These are phyloP conservation scores for Pilaira anomala DNA, from an alignment of 192 early-diverging fungal genomes.

Conservation along the genomic window DNA sequence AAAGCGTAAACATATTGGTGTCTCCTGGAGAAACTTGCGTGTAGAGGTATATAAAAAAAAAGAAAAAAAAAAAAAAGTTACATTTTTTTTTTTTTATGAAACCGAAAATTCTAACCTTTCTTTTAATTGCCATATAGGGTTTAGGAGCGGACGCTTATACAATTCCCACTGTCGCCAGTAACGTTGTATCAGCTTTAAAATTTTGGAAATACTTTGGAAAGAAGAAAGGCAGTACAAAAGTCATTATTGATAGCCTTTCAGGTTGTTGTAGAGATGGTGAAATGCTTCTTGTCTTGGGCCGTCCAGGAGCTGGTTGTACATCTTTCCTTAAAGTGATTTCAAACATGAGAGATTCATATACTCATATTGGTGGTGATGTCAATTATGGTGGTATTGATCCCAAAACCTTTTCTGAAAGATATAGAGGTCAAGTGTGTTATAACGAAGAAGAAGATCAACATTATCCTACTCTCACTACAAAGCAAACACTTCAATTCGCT, in stretches of 20 bases:
- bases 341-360: slow-evolving; percentile 51
- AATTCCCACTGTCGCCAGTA: slow-evolving; percentile 19
- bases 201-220: slow-evolving; percentile 2
- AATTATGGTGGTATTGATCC: slow-evolving; percentile 66
- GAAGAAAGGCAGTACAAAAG: slow-evolving; percentile 25
- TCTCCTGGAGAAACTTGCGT: slow-evolving; percentile 31
- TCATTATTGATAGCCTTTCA: slow-evolving; percentile 54
- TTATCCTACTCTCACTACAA: slow-evolving; percentile 71
- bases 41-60: slow-evolving; percentile 15
- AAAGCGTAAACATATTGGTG: slow-evolving; percentile 33
- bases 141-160: slow-evolving; percentile 30
- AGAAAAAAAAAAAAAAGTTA: background rate
- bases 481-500: slow-evolving; percentile 75
- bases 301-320: slow-evolving; percentile 68
- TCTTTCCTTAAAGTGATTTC: slow-evolving; percentile 59
- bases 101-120: background rate
- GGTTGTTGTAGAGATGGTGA: slow-evolving; percentile 76
- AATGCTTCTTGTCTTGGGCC: slow-evolving; percentile 65
- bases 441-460: slow-evolving; percentile 81
- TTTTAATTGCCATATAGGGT: slow-evolving; percentile 20
- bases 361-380: slow-evolving; percentile 53
- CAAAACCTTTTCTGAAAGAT: slow-evolving; percentile 54
- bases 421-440: slow-evolving; percentile 73
- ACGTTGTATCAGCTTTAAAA: background rate
- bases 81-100: too few species aligned